Evolutionary conservation across 257 asterid species (phyloP).

Genomic region (Solanum chilense): DNA sequence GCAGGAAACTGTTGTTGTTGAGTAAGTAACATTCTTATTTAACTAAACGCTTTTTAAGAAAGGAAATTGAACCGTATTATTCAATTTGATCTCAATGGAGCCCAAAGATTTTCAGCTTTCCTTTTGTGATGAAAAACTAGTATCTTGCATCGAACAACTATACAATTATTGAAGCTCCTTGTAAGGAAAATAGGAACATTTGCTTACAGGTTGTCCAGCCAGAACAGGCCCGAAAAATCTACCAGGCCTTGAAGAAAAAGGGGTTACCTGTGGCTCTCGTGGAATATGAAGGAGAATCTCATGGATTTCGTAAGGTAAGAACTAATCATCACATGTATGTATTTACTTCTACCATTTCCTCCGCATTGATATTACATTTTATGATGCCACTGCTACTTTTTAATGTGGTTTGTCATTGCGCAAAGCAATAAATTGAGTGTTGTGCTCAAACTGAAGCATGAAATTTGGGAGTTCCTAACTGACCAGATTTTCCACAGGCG

Average conservation of each 20-base stretch:
- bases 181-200: background rate
- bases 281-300: conserved; percentile 90
- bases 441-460: background rate
- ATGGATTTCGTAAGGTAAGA: conserved; percentile 84
- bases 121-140: background rate
- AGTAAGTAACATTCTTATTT: background rate
- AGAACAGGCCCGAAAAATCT: conserved; percentile 78
- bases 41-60: background rate
- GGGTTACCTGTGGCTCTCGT: conserved; percentile 86
- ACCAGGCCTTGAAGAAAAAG: conserved; percentile 64
- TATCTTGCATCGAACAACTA: background rate
- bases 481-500: conserved; percentile 34
- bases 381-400: background rate
- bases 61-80: background rate
- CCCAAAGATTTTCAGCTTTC: background rate
- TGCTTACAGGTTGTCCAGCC: conserved; percentile 69
- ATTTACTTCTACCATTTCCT: background rate
- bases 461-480: background rate
- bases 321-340: background rate
- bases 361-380: background rate
- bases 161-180: background rate
- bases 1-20: background rate
- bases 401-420: background rate
- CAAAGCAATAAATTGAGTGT: background rate
- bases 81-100: background rate